A percentile compares a stretch with the other conserved stretches of the same genome.
These are phyloP conservation scores for Kodamaea derodonti DNA, from an alignment of 1,139 yeast genomes.

Conservation along the genomic window DNA sequence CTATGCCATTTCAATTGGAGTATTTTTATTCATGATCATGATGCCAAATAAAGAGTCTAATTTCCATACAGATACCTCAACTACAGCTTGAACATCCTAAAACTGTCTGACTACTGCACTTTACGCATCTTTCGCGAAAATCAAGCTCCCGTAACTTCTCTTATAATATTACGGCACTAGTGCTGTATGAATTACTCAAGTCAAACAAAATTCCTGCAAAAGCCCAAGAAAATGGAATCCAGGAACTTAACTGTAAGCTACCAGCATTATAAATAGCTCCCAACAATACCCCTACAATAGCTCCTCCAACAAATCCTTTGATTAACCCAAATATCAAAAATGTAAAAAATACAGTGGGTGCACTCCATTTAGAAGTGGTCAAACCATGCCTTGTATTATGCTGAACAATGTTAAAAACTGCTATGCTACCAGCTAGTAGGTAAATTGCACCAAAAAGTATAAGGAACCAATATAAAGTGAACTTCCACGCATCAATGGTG, in stretches of 20 bases:
- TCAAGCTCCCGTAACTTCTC: not conserved
- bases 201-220: conserved; percentile 63
- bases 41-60: no score
- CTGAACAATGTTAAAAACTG: conserved; percentile 39
- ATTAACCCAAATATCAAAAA: conserved; percentile 54
- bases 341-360: conserved; percentile 36
- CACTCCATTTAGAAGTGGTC: conserved; percentile 12
- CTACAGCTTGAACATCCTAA: no score
- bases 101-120: no score
- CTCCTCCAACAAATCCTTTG: conserved; percentile 69
- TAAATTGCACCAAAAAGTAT: conserved; percentile 65
- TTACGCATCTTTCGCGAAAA: no score
- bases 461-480: conserved; percentile 78
- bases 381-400: conserved; percentile 21
- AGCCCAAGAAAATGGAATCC: conserved; percentile 89
- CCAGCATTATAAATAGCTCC: conserved; percentile 75
- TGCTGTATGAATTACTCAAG: conserved; percentile 59
- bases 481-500: conserved; percentile 74
- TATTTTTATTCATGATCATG: no score
- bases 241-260: conserved; percentile 78
- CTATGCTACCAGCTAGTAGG: conserved; percentile 60
- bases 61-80: no score
- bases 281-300: conserved; percentile 63
- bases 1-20: no score
- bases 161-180: conserved; percentile 35